Evolutionary conservation across 169 alveolate species (phyloP), one percentile per base, ranked within the genome.

Genomic region (Babesia divergens): DNA sequence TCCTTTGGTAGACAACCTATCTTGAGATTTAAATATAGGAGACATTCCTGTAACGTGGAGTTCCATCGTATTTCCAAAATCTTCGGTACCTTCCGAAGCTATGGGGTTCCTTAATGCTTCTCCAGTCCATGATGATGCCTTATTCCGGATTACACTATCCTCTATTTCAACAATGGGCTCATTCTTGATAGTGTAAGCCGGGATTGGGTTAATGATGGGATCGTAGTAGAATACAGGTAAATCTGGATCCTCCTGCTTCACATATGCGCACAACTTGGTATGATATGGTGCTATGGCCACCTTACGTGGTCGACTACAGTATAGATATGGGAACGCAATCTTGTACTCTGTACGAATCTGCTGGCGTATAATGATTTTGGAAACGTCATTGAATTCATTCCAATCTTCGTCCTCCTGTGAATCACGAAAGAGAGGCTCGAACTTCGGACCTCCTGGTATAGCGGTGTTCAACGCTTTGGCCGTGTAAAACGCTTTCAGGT

Each of bases 381-480:
- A 93, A 46, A 98, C 96, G 80, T 98, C 99, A 86, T 98, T 98
- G 88, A 98, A 98, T 87, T 98, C 99, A 83, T 97, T 98, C 99
- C 99, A 98, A 90, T 98, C 99, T 84, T 98, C 99, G 83, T 98
- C 99, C 67, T 97, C 99, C 43, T 96, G 98, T 65, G 93, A 87
- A 90, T 96, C 99, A 55, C 99, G 89, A 85, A 84, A 96, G 49
- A 98, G 89, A 31, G 99, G 99, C 90, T 98, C 99, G 90, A 98
- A 98, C 91, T 98, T 98, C 24, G 99, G 99, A 1, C 99, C 99
- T 43, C 99, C 99, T 11, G 99, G 99, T 51, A 98, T 98, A 22
- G 99, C 99, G 89, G 98, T 87, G 90, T 98, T 98, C 74, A 98
- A 85, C 16, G 99, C 99, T 88, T 98, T 98, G 9, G 99, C 99